Evolutionary conservation across 1,284 basidiomycete genomes (phyloP).

Genomic region (Sporisorium graminicola): DNA sequence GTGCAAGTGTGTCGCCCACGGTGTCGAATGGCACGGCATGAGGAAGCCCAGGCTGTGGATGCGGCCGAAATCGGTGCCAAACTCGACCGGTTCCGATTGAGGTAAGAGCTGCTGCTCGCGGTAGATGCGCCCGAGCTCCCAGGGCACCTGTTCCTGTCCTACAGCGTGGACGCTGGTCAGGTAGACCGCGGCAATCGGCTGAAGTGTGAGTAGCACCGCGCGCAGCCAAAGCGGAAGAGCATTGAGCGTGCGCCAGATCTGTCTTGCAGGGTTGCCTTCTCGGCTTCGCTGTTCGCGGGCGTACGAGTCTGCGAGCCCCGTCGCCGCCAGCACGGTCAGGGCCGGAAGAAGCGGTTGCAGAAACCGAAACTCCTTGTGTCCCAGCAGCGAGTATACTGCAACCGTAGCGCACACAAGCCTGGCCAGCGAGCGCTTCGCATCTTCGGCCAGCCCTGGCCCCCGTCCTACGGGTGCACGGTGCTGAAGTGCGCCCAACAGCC

Average conservation of each 20-base stretch:
- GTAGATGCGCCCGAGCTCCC: conserved; percentile 31
- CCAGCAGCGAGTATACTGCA: conserved; percentile 53
- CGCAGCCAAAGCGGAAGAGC: conserved; percentile 35
- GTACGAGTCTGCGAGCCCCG: conserved; percentile 24
- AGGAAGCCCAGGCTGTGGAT: conserved; percentile 80
- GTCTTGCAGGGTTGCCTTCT: neutral
- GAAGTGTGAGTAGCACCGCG: conserved; percentile 28
- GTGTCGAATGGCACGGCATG: conserved; percentile 98
- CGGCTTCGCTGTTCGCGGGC: neutral
- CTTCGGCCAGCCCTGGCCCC: neutral
- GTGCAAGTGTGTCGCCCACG: conserved; percentile 92
- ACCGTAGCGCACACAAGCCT: conserved; percentile 37
- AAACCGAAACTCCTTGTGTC: conserved; percentile 92
- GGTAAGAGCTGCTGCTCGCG: conserved; percentile 18
- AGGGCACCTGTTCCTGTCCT: conserved; percentile 53
- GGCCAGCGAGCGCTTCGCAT: conserved; percentile 30
- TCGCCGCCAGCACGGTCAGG: conserved; percentile 80
- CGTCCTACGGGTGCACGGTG: neutral
- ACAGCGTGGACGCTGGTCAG: conserved; percentile 48
- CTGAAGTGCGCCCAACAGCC: conserved; percentile 17
- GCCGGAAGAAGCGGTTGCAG: conserved; percentile 89
- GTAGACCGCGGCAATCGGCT: conserved; percentile 51
- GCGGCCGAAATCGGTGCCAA: conserved; percentile 28
- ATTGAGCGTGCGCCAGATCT: conserved; percentile 24
- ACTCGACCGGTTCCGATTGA: conserved; percentile 68